Base-by-base conservation (phyloP, 2,329 filamentous ascomycete genomes). In the Hypoxylon rubiginosum region DNA sequence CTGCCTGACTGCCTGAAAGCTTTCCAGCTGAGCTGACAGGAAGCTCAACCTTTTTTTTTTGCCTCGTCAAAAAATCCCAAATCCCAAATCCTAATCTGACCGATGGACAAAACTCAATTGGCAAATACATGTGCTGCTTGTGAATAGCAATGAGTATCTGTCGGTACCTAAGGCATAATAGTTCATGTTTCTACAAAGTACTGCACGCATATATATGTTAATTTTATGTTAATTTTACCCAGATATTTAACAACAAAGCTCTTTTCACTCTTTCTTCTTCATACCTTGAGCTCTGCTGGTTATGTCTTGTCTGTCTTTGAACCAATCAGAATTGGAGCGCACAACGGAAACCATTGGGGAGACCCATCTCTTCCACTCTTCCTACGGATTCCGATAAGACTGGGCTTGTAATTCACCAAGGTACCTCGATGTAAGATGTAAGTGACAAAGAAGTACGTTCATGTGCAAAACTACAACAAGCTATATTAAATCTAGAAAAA, bases 311-410 rank as follows among this genome's bases (percentile, higher is more conserved):
- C 30, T 5, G 24, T 39, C 2, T 26, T 65, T 58, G 49, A 60
- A 36, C 75, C 75, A 76, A 76, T 76, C 70, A 75, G 51, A 60
- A 32, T 34, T 34, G 32, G 63, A 75, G 73, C 75, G 73, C 73
- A 72, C 67, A 58, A 61, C 73, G 72, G 73, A 75, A 69, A 70
- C 62, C 71, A 71, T 74, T 76, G 71, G 73, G 73, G 70, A 73
- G 69, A 69, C 70, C 72, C 72, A 73, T 71, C 49, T 24, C 21
- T 66, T 66, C 68, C 68, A 70, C 49, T 24, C 21, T 66, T 66
- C 68, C 68, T 71, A 66, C 71, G 58, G 69, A 71, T 68, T 70
- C 73, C 68, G 71, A 73, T 65, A 67, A 58, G 48, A 34, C 57
- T 53, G 39, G 17, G 10, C 39, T 43, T 39, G 34, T 3, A 39